Evolutionary conservation across 2,329 filamentous ascomycete genomes (phyloP), one percentile per base, ranked within the genome.

Genomic region (Cytospora schulzeri): DNA sequence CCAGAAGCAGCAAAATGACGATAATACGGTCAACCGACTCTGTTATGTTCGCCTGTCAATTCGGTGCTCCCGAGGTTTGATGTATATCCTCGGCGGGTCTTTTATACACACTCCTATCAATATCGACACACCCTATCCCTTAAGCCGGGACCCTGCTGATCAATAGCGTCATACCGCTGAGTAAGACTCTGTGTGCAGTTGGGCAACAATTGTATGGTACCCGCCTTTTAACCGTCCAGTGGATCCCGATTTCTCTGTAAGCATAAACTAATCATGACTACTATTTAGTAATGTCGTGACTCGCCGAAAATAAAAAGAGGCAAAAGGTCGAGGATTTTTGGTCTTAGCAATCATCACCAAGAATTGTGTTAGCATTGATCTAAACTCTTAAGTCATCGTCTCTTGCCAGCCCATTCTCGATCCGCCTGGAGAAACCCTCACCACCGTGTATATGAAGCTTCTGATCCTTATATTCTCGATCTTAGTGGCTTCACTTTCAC

Each of bases 381-480:
- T 50, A 51, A n/a, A 60, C 63, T 54, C 54, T 19, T 8, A 57
- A 55, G n/a, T 26, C 15, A 22, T 48, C 11, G 8, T 41, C 29
- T 28, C 26, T 38, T 17, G 26, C 33, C 28, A 31, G 59, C 33
- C 51, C 31, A 19, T 67, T 66, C 66, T 64, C 66, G 61, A 59
- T 62, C 22, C 31, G 11, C 51, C 62, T 62, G 48, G 56, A 52
- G 57, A 26, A 22, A 35, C 19, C 2, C 24, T 33, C 8, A 12
- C 7, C 19, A 15, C 24, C 8, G 64, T 71, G 72, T 77, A 77
- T 73, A 78, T 77, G 73, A 73, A 70, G 64, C 69, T 67, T 50
- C 53, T 71, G 60, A 28, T 71, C 62, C 57, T 72, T 24, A 17
- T 62, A 29, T 60, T 70, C 48, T 73, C 73, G 9, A 63, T 74